Conservation (phyloP, 805 yeast species). For the Sugiyamaella mastotermitis region DNA sequence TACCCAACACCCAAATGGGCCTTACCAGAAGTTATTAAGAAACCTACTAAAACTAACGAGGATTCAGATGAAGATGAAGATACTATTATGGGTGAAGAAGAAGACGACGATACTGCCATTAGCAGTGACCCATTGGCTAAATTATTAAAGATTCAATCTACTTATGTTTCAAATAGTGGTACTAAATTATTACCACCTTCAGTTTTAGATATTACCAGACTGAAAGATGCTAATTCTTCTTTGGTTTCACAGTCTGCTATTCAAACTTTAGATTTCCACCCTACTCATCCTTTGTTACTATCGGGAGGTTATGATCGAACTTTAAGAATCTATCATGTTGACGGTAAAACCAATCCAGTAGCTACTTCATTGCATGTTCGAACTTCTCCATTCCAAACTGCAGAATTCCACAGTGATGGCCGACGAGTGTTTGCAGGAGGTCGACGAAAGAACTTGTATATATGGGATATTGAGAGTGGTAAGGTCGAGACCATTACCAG, state of each 20-base stretch:
- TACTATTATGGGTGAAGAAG: constrained; percentile 22
- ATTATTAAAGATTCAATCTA: constrained; percentile 26
- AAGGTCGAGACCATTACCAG: constrained; percentile 78
- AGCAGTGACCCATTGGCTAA: constrained; percentile 29
- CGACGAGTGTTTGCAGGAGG: constrained; percentile 76
- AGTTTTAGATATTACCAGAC: constrained; percentile 67
- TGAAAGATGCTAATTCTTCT: constrained; percentile 78
- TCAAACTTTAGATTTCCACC: constrained; percentile 84
- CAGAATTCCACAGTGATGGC: constrained; percentile 53
- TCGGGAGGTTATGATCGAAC: constrained; percentile 94
- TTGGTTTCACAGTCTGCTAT: constrained; percentile 70
- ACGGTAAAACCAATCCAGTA: constrained; percentile 74
- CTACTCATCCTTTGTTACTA: constrained; percentile 69
- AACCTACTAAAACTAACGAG: not conserved
- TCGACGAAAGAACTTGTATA: constrained; percentile 83
- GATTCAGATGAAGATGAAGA: constrained; percentile 30
- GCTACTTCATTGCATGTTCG: constrained; percentile 78
- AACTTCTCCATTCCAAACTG: constrained; percentile 74
- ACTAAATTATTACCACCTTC: constrained; percentile 61
- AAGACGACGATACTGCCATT: constrained; percentile 27
- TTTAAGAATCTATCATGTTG: constrained; percentile 79
- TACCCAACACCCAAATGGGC: constrained; percentile 89
- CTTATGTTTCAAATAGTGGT: constrained; percentile 27
- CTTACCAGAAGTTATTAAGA: constrained; percentile 29
- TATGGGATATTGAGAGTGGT: constrained; percentile 79